A percentile compares a stretch with the other conserved stretches of the same genome.
Evolutionary conservation across 1,284 basidiomycete species (phyloP).

Genomic region (Fomitopsis palustris): DNA sequence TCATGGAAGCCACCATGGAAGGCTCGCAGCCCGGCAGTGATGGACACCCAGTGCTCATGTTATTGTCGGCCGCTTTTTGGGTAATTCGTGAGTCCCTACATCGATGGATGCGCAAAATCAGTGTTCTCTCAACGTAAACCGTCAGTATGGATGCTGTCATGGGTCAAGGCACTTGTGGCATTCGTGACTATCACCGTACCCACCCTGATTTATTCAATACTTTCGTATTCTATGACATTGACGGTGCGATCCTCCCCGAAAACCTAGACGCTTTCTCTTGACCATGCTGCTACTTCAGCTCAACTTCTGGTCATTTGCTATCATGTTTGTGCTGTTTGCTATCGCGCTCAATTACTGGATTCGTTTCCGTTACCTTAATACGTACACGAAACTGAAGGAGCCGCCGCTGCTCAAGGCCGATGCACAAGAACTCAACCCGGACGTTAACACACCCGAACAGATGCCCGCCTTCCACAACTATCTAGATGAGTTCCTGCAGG

Average conservation of each 20-base stretch:
- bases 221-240: constrained; percentile 88
- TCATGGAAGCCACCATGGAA: constrained; percentile 16
- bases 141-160: constrained; percentile 78
- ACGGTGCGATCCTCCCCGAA: constrained; percentile 46
- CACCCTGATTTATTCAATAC: constrained; percentile 67
- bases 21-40: constrained; percentile 15
- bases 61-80: constrained; percentile 83
- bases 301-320: constrained; percentile 85
- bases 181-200: constrained; percentile 83
- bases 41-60: constrained; percentile 63
- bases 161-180: constrained; percentile 65
- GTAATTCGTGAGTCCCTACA: constrained; percentile 60
- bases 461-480: constrained; percentile 88
- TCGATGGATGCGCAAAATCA: background rate
- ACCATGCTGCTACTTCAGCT: constrained; percentile 44
- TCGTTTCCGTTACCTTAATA: constrained; percentile 77
- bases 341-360: constrained; percentile 81
- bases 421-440: constrained; percentile 80
- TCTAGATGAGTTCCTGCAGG: constrained; percentile 91
- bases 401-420: constrained; percentile 77
- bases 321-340: constrained; percentile 65
- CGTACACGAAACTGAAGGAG: constrained; percentile 82
- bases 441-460: constrained; percentile 76
- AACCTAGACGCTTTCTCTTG: background rate
- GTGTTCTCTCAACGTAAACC: background rate